These are phyloP conservation scores for Alternaria tenuissima DNA, from an alignment of 2,329 filamentous ascomycete species.

Conservation along the genomic window DNA sequence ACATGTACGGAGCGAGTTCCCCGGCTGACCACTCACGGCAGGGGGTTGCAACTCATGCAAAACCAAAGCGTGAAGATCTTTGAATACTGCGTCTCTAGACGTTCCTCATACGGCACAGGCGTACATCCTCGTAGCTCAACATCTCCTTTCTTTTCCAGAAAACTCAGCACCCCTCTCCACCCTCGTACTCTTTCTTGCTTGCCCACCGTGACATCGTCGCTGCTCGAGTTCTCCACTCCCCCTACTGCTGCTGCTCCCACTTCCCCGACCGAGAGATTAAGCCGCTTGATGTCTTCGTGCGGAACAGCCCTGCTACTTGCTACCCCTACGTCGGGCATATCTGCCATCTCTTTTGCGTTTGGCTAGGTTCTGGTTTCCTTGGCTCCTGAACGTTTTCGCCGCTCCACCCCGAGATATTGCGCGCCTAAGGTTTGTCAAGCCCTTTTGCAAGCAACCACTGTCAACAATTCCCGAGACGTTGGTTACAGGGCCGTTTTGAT, in stretches of 20 bases:
- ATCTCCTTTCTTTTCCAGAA: conserved; percentile 34
- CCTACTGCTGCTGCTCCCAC: neutral
- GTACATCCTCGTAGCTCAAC: conserved; percentile 58
- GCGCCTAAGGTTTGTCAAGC: conserved; percentile 3
- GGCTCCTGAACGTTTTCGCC: conserved; percentile 6
- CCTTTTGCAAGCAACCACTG: neutral
- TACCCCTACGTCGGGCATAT: neutral
- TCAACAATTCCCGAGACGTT: neutral
- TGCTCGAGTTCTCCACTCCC: neutral
- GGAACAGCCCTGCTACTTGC: conserved; percentile 7
- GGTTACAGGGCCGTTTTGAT: conserved; percentile 12
- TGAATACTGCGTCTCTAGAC: conserved; percentile 62
- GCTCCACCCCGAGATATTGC: conserved; percentile 15
- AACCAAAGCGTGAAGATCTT: conserved; percentile 70
- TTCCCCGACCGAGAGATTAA: conserved; percentile 2
- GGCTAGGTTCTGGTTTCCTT: neutral
- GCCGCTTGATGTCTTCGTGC: conserved; percentile 13
- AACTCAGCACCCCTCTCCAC: conserved; percentile 25
- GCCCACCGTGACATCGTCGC: conserved; percentile 16
- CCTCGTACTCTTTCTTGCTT: conserved; percentile 23
- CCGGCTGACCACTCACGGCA: conserved; percentile 59
- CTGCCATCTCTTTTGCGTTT: neutral
- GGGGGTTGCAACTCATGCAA: conserved; percentile 63
- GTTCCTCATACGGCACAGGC: conserved; percentile 63
- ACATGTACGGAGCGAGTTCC: neutral